phyloP scores from a whole-genome alignment of 177 flowering plant genomes.

The Telopea speciosissima region DNA sequence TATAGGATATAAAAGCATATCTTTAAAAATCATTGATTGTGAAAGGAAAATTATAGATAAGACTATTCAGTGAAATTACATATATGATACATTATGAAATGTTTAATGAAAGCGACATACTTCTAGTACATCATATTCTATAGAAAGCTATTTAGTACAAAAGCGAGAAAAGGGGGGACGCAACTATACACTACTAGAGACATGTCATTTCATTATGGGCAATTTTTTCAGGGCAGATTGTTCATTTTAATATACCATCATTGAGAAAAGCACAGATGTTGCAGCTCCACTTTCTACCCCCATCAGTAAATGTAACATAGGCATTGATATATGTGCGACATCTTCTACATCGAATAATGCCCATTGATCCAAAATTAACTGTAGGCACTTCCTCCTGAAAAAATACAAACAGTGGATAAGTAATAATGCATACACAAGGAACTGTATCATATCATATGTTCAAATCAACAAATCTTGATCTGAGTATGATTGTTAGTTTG shows the following conservation, averaged over 20 bases:
- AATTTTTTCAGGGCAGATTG: background rate
- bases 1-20: background rate
- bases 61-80: background rate
- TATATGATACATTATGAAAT: too few relatives aligned
- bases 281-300: constrained; percentile 97
- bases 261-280: constrained; percentile 83
- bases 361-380: constrained; percentile 70
- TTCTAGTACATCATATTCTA: too few relatives aligned
- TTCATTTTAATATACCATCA: constrained; percentile 56
- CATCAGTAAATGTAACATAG: constrained; percentile 78
- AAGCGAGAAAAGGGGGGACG: too few relatives aligned
- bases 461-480: constrained; percentile 4
- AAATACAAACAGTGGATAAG: constrained; percentile 13
- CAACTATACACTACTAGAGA: too few relatives aligned
- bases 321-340: constrained; percentile 97
- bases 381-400: constrained; percentile 89
- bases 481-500: constrained; percentile 12
- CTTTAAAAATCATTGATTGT: background rate
- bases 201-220: too few relatives aligned
- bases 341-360: constrained; percentile 92
- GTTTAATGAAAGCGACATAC: too few relatives aligned
- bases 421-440: background rate
- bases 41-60: too few relatives aligned
- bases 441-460: background rate
- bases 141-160: too few relatives aligned